These are phyloP conservation scores for Cucurbita moschata DNA, from an alignment of 306 rosid species.

Conservation along the genomic window DNA sequence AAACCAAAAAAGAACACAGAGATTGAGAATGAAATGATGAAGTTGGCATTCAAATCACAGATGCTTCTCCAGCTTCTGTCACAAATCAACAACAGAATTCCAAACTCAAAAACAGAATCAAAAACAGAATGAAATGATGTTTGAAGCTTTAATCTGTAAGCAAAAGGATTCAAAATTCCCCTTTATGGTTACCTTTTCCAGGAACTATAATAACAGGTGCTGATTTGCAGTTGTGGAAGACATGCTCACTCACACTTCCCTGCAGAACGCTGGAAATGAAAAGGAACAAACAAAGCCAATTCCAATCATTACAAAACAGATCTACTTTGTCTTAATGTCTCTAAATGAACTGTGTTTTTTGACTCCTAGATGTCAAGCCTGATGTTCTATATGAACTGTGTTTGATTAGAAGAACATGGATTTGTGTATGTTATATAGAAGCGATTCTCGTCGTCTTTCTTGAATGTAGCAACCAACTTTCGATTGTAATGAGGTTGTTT, in stretches of 20 bases:
- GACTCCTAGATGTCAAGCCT: not conserved
- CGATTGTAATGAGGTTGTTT: not conserved
- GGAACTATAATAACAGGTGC: slow-evolving; percentile 82
- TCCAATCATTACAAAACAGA: not conserved
- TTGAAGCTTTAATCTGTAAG: not conserved
- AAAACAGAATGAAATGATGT: not conserved
- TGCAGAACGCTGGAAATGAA: slow-evolving; percentile 42
- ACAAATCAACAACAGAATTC: not conserved
- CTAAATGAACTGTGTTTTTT: not conserved
- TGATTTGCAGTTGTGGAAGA: slow-evolving; percentile 66
- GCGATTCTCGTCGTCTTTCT: not conserved
- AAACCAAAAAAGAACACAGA: not conserved
- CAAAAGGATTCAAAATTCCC: not conserved
- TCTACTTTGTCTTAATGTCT: not conserved
- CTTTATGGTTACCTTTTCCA: slow-evolving; percentile 32
- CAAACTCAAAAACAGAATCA: not conserved
- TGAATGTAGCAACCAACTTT: not conserved
- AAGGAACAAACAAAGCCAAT: not conserved
- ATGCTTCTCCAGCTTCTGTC: slow-evolving; percentile 52
- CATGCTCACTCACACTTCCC: slow-evolving; percentile 78
- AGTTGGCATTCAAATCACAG: slow-evolving; percentile 21
- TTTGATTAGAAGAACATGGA: not conserved
- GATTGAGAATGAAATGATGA: not conserved
- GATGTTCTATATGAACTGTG: not conserved
- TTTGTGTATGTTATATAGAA: not conserved